These are phyloP conservation scores for Calophaca sinica DNA, from an alignment of 306 rosid genomes.

Conservation along the genomic window DNA sequence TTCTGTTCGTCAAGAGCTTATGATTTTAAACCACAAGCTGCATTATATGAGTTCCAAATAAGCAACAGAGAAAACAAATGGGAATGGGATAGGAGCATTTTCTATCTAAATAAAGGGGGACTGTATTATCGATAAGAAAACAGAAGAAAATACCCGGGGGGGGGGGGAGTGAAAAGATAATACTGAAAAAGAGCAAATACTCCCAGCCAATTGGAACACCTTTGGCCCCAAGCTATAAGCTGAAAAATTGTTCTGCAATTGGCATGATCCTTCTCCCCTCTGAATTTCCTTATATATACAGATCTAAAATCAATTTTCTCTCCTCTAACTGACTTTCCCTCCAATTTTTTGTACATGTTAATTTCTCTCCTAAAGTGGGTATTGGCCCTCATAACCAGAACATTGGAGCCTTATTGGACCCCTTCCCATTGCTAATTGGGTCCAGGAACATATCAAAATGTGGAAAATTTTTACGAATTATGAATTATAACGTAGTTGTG, in stretches of 20 bases:
- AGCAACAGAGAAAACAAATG: constrained; percentile 1
- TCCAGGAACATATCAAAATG: constrained; percentile 10
- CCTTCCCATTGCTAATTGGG: not conserved
- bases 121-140: not conserved
- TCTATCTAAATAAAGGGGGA: not conserved
- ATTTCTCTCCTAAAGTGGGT: constrained; percentile 19
- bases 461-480: not conserved
- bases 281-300: not conserved
- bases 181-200: too few species aligned
- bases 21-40: too few species aligned
- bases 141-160: not conserved
- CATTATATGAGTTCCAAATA: not conserved
- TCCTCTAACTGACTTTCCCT: constrained; percentile 8
- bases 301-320: not conserved
- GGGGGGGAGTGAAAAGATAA: too few species aligned
- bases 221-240: constrained; percentile 1
- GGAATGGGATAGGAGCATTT: constrained; percentile 14
- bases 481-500: not conserved
- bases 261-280: not conserved
- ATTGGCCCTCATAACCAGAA: not conserved
- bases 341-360: not conserved
- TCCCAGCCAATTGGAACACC: not conserved
- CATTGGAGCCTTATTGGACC: not conserved
- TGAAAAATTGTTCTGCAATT: not conserved
- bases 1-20: too few species aligned